Conservation (phyloP, 1,284 basidiomycete genomes). For the Entoloma clypeatum region DNA sequence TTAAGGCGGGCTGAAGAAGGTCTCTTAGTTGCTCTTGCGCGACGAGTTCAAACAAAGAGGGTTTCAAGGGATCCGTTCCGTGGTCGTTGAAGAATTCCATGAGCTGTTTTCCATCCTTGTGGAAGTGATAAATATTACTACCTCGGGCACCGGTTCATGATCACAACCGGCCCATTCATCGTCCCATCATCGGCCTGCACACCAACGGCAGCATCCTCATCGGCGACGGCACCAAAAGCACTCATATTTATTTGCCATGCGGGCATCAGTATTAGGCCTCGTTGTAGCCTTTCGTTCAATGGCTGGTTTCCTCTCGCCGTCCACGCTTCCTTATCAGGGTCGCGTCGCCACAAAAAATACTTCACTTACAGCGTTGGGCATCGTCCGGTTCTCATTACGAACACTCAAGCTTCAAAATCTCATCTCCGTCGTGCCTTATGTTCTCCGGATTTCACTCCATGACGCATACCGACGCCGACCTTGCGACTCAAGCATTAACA, state of each 20-base stretch:
- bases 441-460: conserved; percentile 56
- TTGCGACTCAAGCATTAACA: conserved; percentile 63
- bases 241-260: too few relatives aligned
- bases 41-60: conserved; percentile 93
- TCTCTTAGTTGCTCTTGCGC: conserved; percentile 94
- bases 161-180: too few relatives aligned
- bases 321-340: conserved; percentile 15
- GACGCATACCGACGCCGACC: conserved; percentile 63
- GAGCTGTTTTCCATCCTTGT: too few relatives aligned
- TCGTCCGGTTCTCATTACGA: not conserved
- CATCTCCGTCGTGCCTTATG: conserved; percentile 25
- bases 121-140: too few relatives aligned
- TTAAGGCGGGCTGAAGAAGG: conserved; percentile 90
- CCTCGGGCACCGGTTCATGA: too few relatives aligned
- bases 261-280: conserved; percentile 25
- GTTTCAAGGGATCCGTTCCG: conserved; percentile 71
- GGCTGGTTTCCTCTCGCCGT: conserved; percentile 15
- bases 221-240: too few relatives aligned
- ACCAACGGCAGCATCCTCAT: too few relatives aligned
- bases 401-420: conserved; percentile 1
- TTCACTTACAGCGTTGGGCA: too few relatives aligned
- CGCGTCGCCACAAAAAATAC: too few relatives aligned
- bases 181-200: too few relatives aligned
- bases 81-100: conserved; percentile 84
- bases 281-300: conserved; percentile 13